Evolutionary conservation across 2,329 filamentous ascomycete genomes (phyloP), one percentile per base, ranked within the genome.

Genomic region (Hymenoscyphus fraxineus): DNA sequence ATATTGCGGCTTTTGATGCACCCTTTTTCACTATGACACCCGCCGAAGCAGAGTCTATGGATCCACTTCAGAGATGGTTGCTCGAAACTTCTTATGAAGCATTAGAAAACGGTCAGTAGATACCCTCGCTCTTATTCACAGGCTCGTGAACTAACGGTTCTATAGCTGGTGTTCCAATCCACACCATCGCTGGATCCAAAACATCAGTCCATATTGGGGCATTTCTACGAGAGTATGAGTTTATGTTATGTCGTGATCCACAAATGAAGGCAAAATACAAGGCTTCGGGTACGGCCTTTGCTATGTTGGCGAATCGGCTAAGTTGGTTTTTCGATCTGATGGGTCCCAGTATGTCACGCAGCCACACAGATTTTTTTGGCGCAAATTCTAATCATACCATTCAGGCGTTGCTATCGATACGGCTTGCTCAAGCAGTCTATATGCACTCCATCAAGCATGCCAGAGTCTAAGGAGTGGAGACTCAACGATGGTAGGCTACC

Each of bases 51-150:
- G 84, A 86, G 60, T 88, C 92, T 2, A 71, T 73, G 19, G 71
- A 66, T 39, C 64, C 64, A 4, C 44, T 59, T 16, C 63, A 92
- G 74, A 84, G 90, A 68, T 81, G 92, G 70, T 87, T 89, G 2
- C 61, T 70, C 7, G 68, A 70, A 38, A 61, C 41, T 10, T 47
- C 66, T 31, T 70, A 67, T 35, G 27, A 61, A 32, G 65, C 65
- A 13, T 19, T 70, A 9, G 68, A 70, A 54, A 70, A 70, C 62
- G 65, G 65, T 65, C 58, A n/a, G 27, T 12, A 27, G 19, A 27
- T 4, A 38, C n/a, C n/a, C 16, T 51, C 19, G 6, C 38, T 22
- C 27, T 7, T 55, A n/a, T 16, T 9, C 16, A 55, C 16, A n/a
- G 39, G 15, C 19, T 6, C 13, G 22, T n/a, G 10, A 5, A 6